phyloP scores from a whole-genome alignment of 176 grass and related monocot genomes.

The barley (Hordeum vulgare) region DNA sequence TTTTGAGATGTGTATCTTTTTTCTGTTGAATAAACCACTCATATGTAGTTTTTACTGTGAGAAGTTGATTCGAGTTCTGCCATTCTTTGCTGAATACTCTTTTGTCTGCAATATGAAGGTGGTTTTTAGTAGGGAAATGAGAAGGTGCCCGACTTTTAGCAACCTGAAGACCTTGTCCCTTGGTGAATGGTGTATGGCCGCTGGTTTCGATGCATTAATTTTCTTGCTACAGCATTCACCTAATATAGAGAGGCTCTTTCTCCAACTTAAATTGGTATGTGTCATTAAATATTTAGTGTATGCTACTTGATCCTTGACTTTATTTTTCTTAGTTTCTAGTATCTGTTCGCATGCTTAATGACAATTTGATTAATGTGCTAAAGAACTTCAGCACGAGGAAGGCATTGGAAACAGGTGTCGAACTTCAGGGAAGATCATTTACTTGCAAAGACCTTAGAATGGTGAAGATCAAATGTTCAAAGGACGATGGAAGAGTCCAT shows the following conservation, averaged over 20 bases:
- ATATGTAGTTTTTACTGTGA: not conserved
- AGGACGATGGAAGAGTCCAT: conserved; percentile 1
- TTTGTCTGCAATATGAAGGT: not conserved
- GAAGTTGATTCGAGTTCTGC: not conserved
- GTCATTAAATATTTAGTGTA: not conserved
- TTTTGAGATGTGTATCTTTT: not conserved
- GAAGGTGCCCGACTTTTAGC: not conserved
- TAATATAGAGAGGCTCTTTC: conserved; percentile 16
- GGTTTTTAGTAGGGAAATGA: not conserved
- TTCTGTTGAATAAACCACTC: not conserved
- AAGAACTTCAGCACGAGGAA: not conserved
- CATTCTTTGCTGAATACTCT: not conserved
- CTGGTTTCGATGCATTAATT: conserved; percentile 10
- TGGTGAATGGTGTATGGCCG: conserved; percentile 16
- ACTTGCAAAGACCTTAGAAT: not conserved
- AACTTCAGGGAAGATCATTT: not conserved
- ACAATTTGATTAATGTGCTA: not conserved
- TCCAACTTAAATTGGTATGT: conserved; percentile 16
- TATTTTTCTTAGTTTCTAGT: not conserved
- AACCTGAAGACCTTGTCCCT: conserved; percentile 20
- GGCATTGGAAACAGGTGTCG: not conserved
- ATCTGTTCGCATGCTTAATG: not conserved
- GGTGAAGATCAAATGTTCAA: conserved; percentile 20
- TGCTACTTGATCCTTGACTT: not conserved
- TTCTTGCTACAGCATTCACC: conserved; percentile 18